Conservation (phyloP, 306 rosid genomes). For the Glycine tomentella region DNA sequence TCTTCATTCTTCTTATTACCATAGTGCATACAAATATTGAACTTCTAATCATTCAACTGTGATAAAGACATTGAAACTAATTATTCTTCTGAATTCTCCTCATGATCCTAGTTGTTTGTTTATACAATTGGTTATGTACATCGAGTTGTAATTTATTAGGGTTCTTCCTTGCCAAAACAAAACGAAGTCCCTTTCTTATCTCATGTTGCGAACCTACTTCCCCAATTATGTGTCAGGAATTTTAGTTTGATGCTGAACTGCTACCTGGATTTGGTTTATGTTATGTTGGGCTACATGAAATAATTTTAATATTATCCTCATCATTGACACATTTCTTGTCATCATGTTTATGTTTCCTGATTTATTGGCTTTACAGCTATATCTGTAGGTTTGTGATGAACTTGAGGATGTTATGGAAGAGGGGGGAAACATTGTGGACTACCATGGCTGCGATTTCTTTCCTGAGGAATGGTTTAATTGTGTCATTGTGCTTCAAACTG, state of each 20-base stretch:
- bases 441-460: constrained; percentile 93
- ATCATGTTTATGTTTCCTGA: constrained; percentile 8
- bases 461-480: constrained; percentile 95
- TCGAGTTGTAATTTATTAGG: not conserved
- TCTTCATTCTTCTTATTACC: constrained; percentile 30
- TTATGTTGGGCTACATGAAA: constrained; percentile 2
- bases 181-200: constrained; percentile 14
- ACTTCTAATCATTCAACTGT: not conserved
- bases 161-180: not conserved
- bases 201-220: not conserved
- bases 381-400: constrained; percentile 84
- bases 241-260: constrained; percentile 9
- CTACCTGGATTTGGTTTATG: not conserved
- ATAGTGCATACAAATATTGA: not conserved
- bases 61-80: not conserved
- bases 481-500: constrained; percentile 90
- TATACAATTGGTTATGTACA: not conserved
- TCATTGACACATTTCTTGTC: not conserved
- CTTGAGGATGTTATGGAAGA: constrained; percentile 86
- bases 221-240: not conserved
- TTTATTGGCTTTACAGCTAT: not conserved
- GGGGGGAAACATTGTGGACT: constrained; percentile 87
- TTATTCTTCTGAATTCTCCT: not conserved
- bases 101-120: not conserved
- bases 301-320: not conserved